Base-by-base conservation (phyloP, 2,329 filamentous ascomycete genomes). In the Stromatinia cepivora region DNA sequence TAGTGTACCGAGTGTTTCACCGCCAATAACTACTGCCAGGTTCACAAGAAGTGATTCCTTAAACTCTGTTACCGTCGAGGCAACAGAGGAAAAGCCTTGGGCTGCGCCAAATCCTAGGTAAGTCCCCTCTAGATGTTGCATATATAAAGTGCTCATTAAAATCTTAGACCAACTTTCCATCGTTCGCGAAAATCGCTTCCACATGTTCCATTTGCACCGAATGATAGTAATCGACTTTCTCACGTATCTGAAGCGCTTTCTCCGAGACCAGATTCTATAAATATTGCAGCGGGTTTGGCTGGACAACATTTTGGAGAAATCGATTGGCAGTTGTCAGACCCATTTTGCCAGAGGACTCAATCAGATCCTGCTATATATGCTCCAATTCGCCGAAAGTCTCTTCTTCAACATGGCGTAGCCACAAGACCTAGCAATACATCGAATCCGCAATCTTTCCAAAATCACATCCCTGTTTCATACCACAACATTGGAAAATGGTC, bases 381-480 rank as follows among this genome's bases (percentile, higher is more conserved):
- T 2, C 76, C 76, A 4, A 77, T 77, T 31, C 70, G 77, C 57
- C 72, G 77, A 28, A 70, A 76, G 15, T 78, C 77, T 28, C 72
- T 78, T 22, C 69, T 75, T 34, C 75, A 76, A 46, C 77, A 75
- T 69, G 77, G 76, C 31, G 71, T 78, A 62, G 77, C 77, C 25
- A 79, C 77, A 34, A 72, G 77, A 53, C 72, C 65, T 46, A 72
- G 72, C 39, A 72, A 69, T 39, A 65, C 28, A 31, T 52, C 25
- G 20, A 64, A 25, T 53, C 2, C 25, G 11, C 66, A 54, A 54
- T 74, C 20, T 57, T 48, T 28, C 69, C 68, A 42, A 59, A 69
- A 53, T 67, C 69, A 25, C 66, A 66, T 13, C 65, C 68, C 61
- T 46, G 53, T 31, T 45, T 61, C 58, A 34, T 69, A 64, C 53